These are phyloP conservation scores for Rhodotorula sp. DNA, from an alignment of 1,284 basidiomycete species.

Conservation along the genomic window DNA sequence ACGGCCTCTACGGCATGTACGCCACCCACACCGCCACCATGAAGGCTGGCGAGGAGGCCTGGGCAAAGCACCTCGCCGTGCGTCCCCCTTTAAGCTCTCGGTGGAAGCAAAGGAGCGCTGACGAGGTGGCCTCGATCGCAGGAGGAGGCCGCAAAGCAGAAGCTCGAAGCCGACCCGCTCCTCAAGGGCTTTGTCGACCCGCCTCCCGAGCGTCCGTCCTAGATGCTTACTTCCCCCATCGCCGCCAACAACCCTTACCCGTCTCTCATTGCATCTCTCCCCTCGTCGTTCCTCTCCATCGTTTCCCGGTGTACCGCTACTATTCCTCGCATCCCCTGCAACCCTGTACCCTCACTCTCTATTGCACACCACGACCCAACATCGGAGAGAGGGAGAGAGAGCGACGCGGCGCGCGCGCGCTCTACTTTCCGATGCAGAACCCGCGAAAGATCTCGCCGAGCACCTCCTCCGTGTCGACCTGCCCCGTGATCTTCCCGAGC, in stretches of 20 bases:
- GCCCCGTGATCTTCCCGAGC: constrained; percentile 75
- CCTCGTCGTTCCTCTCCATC: background rate
- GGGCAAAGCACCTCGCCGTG: constrained; percentile 29
- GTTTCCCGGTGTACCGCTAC: too few species aligned
- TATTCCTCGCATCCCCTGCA: background rate
- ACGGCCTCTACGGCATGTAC: constrained; percentile 38
- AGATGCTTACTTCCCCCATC: background rate
- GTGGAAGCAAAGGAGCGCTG: background rate
- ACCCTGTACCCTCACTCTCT: background rate
- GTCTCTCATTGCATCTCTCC: too few species aligned
- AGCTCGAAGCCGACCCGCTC: constrained; percentile 20
- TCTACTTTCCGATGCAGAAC: constrained; percentile 71
- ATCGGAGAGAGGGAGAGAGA: too few species aligned
- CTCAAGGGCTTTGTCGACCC: constrained; percentile 37
- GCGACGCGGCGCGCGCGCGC: too few species aligned
- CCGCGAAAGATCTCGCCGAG: constrained; percentile 76
- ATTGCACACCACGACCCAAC: background rate
- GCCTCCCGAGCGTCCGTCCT: constrained; percentile 19
- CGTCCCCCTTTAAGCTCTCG: background rate
- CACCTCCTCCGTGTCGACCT: constrained; percentile 72
- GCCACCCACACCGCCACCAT: constrained; percentile 34
- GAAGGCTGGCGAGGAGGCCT: constrained; percentile 28
- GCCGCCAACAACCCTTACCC: background rate
- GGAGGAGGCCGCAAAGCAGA: constrained; percentile 13
- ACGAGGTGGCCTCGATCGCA: background rate